Percentiles rank a stretch among this genome's conserved stretches.
Conservation (phyloP, 257 asterid genomes). For the Solanum phureja region DNA sequence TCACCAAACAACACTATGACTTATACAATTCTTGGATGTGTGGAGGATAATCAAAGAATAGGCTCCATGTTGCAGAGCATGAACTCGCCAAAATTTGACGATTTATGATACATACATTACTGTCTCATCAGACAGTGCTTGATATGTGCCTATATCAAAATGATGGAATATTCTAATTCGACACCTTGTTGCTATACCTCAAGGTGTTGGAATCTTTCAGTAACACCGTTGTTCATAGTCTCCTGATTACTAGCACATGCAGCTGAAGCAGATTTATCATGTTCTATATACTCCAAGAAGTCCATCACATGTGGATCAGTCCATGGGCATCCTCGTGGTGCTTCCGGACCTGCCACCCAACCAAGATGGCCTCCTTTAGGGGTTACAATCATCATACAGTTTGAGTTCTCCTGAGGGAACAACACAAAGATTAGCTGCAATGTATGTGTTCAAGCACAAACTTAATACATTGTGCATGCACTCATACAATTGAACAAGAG, state of each 20-base stretch:
- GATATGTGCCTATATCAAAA: background rate
- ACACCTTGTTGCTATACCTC: background rate
- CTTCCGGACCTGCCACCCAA: slow-evolving; percentile 87
- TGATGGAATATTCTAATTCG: background rate
- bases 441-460: background rate
- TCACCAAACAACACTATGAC: background rate
- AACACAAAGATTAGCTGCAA: background rate
- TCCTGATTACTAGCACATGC: background rate
- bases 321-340: slow-evolving; percentile 92
- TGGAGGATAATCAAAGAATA: background rate
- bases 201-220: background rate
- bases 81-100: background rate
- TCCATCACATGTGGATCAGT: slow-evolving; percentile 87
- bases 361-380: slow-evolving; percentile 98
- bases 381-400: slow-evolving; percentile 74
- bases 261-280: slow-evolving; percentile 10
- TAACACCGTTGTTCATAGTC: background rate
- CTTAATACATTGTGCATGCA: background rate
- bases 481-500: background rate
- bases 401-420: slow-evolving; percentile 57
- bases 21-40: background rate
- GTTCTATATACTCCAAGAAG: slow-evolving; percentile 64
- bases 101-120: background rate
- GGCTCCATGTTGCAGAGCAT: background rate
- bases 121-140: background rate